Base-by-base conservation (phyloP, 2,329 filamentous ascomycete species). In the Penicillium oxalicum region DNA sequence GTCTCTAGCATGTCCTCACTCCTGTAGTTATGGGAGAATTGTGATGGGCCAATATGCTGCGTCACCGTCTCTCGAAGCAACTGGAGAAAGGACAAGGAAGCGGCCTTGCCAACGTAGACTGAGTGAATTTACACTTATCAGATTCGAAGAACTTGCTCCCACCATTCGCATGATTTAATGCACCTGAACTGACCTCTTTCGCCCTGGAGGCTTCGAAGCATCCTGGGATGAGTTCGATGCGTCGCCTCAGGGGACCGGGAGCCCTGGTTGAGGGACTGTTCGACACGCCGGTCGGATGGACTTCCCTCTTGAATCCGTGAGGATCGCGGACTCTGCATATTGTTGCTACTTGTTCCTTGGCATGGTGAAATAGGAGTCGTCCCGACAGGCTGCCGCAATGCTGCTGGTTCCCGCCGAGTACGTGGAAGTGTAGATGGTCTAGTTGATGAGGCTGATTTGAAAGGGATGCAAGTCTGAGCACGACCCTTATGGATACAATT, bases 1-100 rank as follows among this genome's bases (percentile, higher is more conserved):
- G 70, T 73, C 56, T 81, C 77, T 0, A 80, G 72, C 75, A 80
- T 79, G 33, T 70, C 72, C 45, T 78, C 73, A n/a, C 70, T 73
- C 36, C 71, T 71, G 18, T 73, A 67, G 55, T 73, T 74, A 47
- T 79, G 71, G 0, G 78, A 77, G 57, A 80, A 81, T 12, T 73
- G 70, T 0, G 77, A 79, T 1, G 77, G 76, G 0, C 77, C 78
- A 47, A 79, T 77, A 50, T 78, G 71, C 29, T 74, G 73, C 8
- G 72, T 72, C 26, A 67, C 61, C 1, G 60, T 53, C 75, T 74
- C 68, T 11, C 77, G 71, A 11, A 80, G 66, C 33, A 80, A 70
- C 48, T 81, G 77, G 1, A 82, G 62, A 49, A 82, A 82, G 0
- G 79, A 81, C 11, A 82, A 63, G 67, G 64, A 66, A 2, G 64